These are phyloP conservation scores for Eudorina sp. DNA, from an alignment of 139 green algal species.

Conservation along the genomic window DNA sequence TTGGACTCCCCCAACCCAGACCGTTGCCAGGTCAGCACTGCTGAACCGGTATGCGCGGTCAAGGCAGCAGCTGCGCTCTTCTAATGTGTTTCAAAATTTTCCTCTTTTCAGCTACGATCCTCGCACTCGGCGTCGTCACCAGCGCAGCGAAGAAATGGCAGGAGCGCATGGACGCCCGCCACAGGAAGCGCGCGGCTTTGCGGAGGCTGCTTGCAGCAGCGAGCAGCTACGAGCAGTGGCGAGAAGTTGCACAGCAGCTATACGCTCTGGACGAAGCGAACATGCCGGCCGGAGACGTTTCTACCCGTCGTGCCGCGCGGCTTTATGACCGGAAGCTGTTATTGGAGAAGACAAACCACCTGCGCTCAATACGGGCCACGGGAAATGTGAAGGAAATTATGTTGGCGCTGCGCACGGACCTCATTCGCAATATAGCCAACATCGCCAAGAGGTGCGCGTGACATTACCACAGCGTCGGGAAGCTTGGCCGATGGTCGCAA, in stretches of 20 bases:
- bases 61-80: too few relatives aligned
- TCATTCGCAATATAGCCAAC: constrained; percentile 96
- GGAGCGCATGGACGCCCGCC: constrained; percentile 60
- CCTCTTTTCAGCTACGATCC: constrained; percentile 44
- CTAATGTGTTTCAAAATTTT: too few relatives aligned
- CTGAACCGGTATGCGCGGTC: too few relatives aligned
- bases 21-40: constrained; percentile 42
- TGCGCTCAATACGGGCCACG: constrained; percentile 64
- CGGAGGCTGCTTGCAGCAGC: constrained; percentile 48
- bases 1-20: not conserved
- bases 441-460: constrained; percentile 79
- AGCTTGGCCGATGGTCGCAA: too few relatives aligned
- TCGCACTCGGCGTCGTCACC: constrained; percentile 44
- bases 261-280: constrained; percentile 63
- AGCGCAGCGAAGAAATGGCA: constrained; percentile 34
- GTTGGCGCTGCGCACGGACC: constrained; percentile 92
- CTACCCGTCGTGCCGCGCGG: constrained; percentile 51
- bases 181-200: constrained; percentile 54
- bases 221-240: constrained; percentile 80
- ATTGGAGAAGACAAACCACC: constrained; percentile 75
- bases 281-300: constrained; percentile 22
- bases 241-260: constrained; percentile 71
- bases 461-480: too few relatives aligned
- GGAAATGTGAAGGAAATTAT: constrained; percentile 87
- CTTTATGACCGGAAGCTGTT: constrained; percentile 93